phyloP scores from a whole-genome alignment of 176 grass and related monocot species.

The Tillandsia fasciculata region DNA sequence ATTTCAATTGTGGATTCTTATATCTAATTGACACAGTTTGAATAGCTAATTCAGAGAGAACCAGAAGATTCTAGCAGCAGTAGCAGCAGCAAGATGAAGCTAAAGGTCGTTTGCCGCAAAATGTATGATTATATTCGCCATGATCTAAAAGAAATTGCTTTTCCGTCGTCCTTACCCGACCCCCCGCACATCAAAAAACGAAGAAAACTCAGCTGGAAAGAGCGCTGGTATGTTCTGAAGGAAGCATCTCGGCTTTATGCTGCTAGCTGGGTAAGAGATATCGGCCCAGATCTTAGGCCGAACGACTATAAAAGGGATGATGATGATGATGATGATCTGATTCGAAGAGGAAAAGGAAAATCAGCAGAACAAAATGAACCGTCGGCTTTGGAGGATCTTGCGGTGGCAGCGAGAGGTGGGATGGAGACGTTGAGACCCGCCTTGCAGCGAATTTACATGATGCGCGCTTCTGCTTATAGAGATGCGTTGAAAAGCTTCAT shows the following conservation, averaged over 20 bases:
- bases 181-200: conserved; percentile 37
- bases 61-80: no score
- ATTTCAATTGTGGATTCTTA: no score
- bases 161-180: conserved; percentile 56
- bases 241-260: conserved; percentile 52
- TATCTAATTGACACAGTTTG: no score
- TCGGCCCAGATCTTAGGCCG: conserved; percentile 44
- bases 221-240: conserved; percentile 51
- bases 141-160: conserved; percentile 69
- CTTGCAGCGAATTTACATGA: conserved; percentile 36
- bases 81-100: conserved; percentile 34
- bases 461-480: conserved; percentile 28
- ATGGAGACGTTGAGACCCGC: conserved; percentile 35
- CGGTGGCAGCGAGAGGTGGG: conserved; percentile 32
- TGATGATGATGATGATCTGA: background rate
- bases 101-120: conserved; percentile 46
- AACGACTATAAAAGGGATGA: conserved; percentile 29
- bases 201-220: conserved; percentile 31
- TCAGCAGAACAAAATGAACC: conserved; percentile 8
- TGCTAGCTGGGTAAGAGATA: conserved; percentile 30
- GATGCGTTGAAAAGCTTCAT: conserved; percentile 32
- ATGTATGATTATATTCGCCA: conserved; percentile 47
- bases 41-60: no score
- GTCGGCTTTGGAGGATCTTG: conserved; percentile 29
- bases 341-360: background rate